These are phyloP conservation scores for Plasmodium berghei DNA, from an alignment of 169 alveolate species.

Conservation along the genomic window DNA sequence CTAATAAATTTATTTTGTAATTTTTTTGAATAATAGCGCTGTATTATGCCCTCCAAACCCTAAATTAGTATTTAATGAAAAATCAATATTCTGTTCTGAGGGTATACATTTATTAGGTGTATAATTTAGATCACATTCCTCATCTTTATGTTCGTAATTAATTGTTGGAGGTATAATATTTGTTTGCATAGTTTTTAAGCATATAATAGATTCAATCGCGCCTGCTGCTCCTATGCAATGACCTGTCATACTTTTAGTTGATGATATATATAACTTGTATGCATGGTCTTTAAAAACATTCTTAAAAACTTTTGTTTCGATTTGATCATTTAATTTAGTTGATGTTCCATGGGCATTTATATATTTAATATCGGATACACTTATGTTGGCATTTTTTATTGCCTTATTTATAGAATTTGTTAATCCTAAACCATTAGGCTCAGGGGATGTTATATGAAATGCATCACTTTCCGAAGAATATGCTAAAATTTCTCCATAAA, in stretches of 20 bases:
- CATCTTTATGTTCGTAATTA: slow-evolving; percentile 81
- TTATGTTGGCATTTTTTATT: slow-evolving; percentile 75
- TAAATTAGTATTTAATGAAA: slow-evolving; percentile 78
- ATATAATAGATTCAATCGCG: slow-evolving; percentile 82
- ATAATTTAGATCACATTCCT: slow-evolving; percentile 83
- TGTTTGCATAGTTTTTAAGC: slow-evolving; percentile 83
- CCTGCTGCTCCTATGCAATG: slow-evolving; percentile 87
- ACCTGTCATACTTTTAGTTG: slow-evolving; percentile 86
- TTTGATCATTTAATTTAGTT: slow-evolving; percentile 81
- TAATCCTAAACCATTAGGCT: slow-evolving; percentile 81
- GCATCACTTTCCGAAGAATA: slow-evolving; percentile 85
- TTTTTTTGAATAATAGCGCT: slow-evolving; percentile 79
- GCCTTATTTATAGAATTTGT: slow-evolving; percentile 76
- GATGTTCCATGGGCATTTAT: slow-evolving; percentile 87
- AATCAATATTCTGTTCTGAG: slow-evolving; percentile 38
- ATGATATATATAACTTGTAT: slow-evolving; percentile 79
- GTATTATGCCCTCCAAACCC: slow-evolving; percentile 88
- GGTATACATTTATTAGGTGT: slow-evolving; percentile 81
- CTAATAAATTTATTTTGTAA: slow-evolving; percentile 6
- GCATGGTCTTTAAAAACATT: slow-evolving; percentile 80
- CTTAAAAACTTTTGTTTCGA: slow-evolving; percentile 82
- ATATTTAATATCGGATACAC: slow-evolving; percentile 78
- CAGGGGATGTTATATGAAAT: slow-evolving; percentile 84
- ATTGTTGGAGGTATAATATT: slow-evolving; percentile 84
- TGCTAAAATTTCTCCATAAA: slow-evolving; percentile 90